phyloP scores from a whole-genome alignment of 306 rosid genomes.

The Leucaena leucocephala region DNA sequence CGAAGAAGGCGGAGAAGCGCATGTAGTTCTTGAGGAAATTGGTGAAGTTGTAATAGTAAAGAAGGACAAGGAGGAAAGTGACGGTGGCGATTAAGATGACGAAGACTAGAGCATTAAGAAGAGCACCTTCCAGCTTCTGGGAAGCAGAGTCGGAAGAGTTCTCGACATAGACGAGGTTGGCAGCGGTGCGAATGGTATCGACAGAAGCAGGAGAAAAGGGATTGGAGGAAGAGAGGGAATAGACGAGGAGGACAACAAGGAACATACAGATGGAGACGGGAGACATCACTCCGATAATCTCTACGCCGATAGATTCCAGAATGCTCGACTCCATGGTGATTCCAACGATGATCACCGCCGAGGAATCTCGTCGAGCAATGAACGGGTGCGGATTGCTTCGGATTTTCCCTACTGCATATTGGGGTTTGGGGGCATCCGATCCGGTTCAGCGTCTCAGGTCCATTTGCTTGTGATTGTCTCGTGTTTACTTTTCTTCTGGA shows the following conservation, averaged over 20 bases:
- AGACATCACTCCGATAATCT: slow-evolving; percentile 89
- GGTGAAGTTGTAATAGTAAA: slow-evolving; percentile 89
- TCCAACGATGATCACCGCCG: not conserved
- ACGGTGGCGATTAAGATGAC: slow-evolving; percentile 70
- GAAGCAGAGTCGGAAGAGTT: slow-evolving; percentile 70
- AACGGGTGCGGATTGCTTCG: slow-evolving; percentile 7
- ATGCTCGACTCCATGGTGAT: slow-evolving; percentile 74
- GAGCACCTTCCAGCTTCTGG: slow-evolving; percentile 86
- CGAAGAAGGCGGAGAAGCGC: slow-evolving; percentile 92
- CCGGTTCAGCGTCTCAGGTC: not conserved
- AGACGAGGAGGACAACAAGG: slow-evolving; percentile 80
- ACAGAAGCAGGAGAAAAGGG: slow-evolving; percentile 44
- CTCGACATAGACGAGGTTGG: slow-evolving; percentile 87
- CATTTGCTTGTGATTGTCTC: no score
- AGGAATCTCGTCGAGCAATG: slow-evolving; percentile 40
- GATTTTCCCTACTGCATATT: not conserved
- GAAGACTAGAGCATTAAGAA: slow-evolving; percentile 87
- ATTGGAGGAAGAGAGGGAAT: slow-evolving; percentile 65
- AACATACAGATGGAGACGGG: slow-evolving; percentile 97
- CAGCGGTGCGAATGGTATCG: slow-evolving; percentile 68
- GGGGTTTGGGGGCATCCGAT: not conserved
- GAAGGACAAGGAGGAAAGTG: slow-evolving; percentile 77
- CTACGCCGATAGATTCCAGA: slow-evolving; percentile 76
- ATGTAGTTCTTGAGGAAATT: slow-evolving; percentile 79
- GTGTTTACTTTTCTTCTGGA: no score